These are phyloP conservation scores for Zea mays DNA, from an alignment of 176 grass and related monocot genomes.

Conservation along the genomic window DNA sequence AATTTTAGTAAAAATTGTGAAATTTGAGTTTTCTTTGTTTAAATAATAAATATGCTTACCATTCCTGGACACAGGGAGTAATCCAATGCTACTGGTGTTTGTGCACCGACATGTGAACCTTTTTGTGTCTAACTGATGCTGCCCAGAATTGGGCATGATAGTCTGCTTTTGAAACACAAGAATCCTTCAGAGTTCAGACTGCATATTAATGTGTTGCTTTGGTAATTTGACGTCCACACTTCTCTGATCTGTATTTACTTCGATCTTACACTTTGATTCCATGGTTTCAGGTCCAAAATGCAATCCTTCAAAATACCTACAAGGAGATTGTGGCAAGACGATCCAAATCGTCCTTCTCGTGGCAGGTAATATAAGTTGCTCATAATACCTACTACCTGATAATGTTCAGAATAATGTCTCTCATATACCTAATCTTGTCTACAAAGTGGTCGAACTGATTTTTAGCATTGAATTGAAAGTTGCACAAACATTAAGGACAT, in stretches of 20 bases:
- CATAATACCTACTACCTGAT: not conserved
- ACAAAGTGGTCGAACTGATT: not conserved
- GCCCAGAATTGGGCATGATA: not conserved
- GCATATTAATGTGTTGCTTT: not conserved
- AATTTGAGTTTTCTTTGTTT: not conserved
- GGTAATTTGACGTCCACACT: not conserved
- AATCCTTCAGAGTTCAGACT: not conserved
- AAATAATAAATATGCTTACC: not conserved
- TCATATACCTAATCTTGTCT: not conserved
- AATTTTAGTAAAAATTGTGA: not conserved
- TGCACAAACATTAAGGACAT: not conserved
- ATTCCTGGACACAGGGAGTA: not conserved
- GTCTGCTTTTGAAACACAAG: not conserved
- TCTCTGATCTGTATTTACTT: not conserved
- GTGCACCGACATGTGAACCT: not conserved
- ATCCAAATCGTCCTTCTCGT: constrained; percentile 33
- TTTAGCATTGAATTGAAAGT: not conserved
- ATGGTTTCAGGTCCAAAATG: constrained; percentile 33
- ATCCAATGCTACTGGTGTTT: not conserved
- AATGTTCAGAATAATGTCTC: not conserved
- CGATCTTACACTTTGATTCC: not conserved
- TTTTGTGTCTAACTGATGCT: not conserved
- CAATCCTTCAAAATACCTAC: constrained; percentile 30
- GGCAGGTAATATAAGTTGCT: constrained; percentile 41
- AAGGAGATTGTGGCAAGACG: constrained; percentile 29